Percentiles rank a stretch among this genome's conserved stretches.
These are phyloP conservation scores for Bruguiera parviflora DNA, from an alignment of 345 rosid species.

Conservation along the genomic window DNA sequence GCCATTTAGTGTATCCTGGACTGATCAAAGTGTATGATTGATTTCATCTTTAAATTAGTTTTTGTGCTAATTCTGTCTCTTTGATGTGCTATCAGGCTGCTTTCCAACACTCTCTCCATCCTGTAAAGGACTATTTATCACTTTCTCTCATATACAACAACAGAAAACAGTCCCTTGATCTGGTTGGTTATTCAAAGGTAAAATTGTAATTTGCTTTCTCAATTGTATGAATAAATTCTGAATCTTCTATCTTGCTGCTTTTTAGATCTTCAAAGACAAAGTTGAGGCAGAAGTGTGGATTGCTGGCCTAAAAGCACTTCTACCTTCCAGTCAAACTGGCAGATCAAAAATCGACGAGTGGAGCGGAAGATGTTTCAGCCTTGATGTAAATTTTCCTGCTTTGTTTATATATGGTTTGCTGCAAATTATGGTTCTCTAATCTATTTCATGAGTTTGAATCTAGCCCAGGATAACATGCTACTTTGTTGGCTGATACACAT, in stretches of 20 bases:
- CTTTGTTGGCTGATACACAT: no score
- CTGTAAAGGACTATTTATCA: slow-evolving; percentile 84
- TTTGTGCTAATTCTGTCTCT: slow-evolving; percentile 17
- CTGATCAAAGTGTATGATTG: neutral
- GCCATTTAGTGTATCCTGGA: slow-evolving; percentile 1
- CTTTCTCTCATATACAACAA: slow-evolving; percentile 83
- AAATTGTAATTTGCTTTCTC: neutral
- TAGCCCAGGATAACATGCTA: no score
- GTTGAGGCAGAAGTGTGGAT: slow-evolving; percentile 96
- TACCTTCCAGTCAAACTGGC: slow-evolving; percentile 75
- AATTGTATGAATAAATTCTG: slow-evolving; percentile 15
- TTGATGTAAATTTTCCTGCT: slow-evolving; percentile 55
- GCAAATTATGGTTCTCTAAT: neutral
- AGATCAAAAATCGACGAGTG: slow-evolving; percentile 95
- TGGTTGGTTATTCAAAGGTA: slow-evolving; percentile 55
- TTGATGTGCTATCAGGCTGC: slow-evolving; percentile 56
- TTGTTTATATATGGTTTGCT: neutral
- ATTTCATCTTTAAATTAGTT: slow-evolving; percentile 5
- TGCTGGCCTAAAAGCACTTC: slow-evolving; percentile 69
- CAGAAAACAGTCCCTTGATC: slow-evolving; percentile 86
- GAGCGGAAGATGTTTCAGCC: slow-evolving; percentile 78
- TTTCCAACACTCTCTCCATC: slow-evolving; percentile 75
- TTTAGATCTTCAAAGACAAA: slow-evolving; percentile 90
- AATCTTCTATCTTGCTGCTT: slow-evolving; percentile 17
- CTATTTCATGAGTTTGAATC: neutral